Evolutionary conservation across 2,329 filamentous ascomycete genomes (phyloP), one percentile per base, ranked within the genome.

Genomic region (Claviceps pazoutovae): DNA sequence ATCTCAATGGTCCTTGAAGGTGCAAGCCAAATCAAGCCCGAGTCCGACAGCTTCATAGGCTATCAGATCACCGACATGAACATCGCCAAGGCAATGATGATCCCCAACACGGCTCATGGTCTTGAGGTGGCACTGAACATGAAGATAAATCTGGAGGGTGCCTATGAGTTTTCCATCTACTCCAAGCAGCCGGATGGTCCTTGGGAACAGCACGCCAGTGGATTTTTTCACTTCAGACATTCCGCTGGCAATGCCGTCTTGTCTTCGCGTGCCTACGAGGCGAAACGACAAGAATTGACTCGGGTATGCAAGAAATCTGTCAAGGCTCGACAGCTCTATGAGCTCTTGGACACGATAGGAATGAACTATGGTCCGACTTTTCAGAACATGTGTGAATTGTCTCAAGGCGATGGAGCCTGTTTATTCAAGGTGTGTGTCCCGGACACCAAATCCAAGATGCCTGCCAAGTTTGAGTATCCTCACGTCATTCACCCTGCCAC

Each of bases 401-500:
- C 51, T 11, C 71, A 64, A 41, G 59, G 66, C 1, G 54, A 61
- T 21, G 59, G 61, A 16, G 53, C 60, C 8, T 72, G 69, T 47
- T 59, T 68, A 39, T 67, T 65, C 49, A 64, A 61, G 2, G 60
- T 78, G 4, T 59, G 61, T 7, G 64, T 77, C 4, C 72, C 74
- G 0, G 69, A 78, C 55, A 80, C 75, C 2, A 71, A 64, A 56
- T 64, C 70, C 2, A 68, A 65, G 45, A 80, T 80, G 77, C 77
- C 76, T 0, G 66, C 66, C 41, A 62, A 69, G 14, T 78, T 73
- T 50, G 76, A 80, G 58, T 79, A 71, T 54, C 66, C 71, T 3
- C 74, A 79, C 55, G 52, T 79, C 4, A 70, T 82, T n/a, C 78
- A 82, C 55, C 78, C 78, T 0, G 71, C 74, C 4, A 79, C 77